Base-by-base conservation (phyloP, 2,329 filamentous ascomycete species). In the Rugonectria rugulosa region DNA sequence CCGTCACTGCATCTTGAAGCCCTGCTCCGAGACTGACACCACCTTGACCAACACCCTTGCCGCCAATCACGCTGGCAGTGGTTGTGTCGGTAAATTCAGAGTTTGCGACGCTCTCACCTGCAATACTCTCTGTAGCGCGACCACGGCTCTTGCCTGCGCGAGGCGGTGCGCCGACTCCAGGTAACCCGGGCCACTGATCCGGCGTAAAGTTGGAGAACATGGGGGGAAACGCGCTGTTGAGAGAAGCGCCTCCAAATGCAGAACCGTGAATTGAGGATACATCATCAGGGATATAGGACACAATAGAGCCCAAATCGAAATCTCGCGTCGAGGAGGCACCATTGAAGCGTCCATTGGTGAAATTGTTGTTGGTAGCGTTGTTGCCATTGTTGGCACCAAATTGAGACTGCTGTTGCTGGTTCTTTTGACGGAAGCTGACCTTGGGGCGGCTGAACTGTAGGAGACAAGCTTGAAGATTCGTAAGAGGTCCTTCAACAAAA, bases 271-370 rank as follows among this genome's bases (percentile, higher is more conserved):
- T 90, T 2, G 93, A 97, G 8, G 94, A 98, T 34, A 97, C 92
- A 73, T 99, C 95, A 68, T 99, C 95, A 2, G 94, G 92, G 57
- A 99, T 97, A 72, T 96, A 98, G 14, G 94, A 95, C 66, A 97
- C 83, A 71, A 97, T 90, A 3, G 94, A 98, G 37, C 91, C 90
- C 15, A 90, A 87, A 68, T 97, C 94, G 56, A 85, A 82, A 59
- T 87, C 84, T 37, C 82, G 81, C 31, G 69, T 70, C 2, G 78
- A 73, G 55, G 72, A 74, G 6, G 73, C 72, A 14, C 72, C 73
- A 44, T 78, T 76, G 62, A 73, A 76, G 4, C 78, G 75, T 19
- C 77, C 74, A 31, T 75, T 76, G 15, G 73, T 57, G 37, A 74
- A 75, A 43, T 72, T 74, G 34, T 67, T 64, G 76, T 12, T 48